Evolutionary conservation across 176 grass and related monocot genomes (phyloP).

Genomic region (Oryza nivara): DNA sequence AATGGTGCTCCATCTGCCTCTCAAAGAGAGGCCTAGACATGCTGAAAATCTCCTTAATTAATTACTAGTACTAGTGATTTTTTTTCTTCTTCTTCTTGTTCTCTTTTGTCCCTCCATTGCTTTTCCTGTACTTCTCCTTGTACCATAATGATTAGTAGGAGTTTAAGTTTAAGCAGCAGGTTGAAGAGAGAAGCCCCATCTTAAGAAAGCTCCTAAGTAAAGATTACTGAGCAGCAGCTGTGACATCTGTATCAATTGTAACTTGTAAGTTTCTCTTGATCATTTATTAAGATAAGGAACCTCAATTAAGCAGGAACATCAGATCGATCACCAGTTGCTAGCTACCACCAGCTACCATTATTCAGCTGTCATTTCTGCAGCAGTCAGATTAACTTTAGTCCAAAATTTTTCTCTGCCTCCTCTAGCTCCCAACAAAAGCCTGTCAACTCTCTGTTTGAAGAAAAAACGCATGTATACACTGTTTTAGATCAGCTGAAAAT

Average conservation of each 20-base stretch:
- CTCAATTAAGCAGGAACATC: constrained; percentile 29
- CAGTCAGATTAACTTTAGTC: neutral
- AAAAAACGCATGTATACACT: no score
- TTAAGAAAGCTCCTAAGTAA: constrained; percentile 13
- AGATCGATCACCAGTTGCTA: neutral
- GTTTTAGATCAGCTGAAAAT: neutral
- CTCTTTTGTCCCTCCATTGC: neutral
- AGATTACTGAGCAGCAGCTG: constrained; percentile 9
- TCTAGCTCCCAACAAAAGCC: neutral
- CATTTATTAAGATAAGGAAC: constrained; percentile 2
- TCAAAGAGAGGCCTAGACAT: constrained; percentile 34
- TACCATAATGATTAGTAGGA: constrained; percentile 25
- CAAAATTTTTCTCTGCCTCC: neutral
- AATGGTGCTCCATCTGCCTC: neutral
- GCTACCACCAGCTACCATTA: neutral
- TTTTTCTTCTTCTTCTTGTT: no score
- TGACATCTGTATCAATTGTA: constrained; percentile 29
- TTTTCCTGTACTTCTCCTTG: constrained; percentile 29
- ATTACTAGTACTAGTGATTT: neutral
- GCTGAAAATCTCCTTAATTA: neutral
- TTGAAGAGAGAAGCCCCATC: constrained; percentile 15
- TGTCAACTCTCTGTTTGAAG: no score
- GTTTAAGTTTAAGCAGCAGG: neutral
- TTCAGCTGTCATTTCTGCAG: constrained; percentile 12
- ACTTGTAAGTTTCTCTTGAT: constrained; percentile 39